Conservation (phyloP, 2,329 filamentous ascomycete genomes). For the Penicillium sp. region DNA sequence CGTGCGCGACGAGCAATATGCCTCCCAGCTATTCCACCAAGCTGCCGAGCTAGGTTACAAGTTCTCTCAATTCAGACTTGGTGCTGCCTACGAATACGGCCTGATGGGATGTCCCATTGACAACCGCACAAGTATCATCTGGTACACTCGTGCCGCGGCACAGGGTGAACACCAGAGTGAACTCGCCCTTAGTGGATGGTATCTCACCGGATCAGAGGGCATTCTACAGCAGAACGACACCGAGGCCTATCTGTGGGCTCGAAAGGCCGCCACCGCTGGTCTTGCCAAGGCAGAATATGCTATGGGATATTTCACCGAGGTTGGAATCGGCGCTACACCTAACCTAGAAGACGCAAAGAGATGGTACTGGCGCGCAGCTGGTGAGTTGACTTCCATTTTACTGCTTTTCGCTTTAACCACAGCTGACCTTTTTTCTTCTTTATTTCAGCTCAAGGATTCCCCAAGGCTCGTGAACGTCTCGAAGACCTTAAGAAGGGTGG, state of each 20-base stretch:
- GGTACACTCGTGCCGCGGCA: slow-evolving; percentile 87
- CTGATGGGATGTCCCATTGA: slow-evolving; percentile 79
- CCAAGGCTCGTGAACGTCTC: slow-evolving; percentile 85
- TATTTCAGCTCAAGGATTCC: slow-evolving; percentile 78
- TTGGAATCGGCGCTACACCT: slow-evolving; percentile 81
- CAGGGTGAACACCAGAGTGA: slow-evolving; percentile 95
- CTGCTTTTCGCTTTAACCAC: background rate
- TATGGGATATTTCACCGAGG: slow-evolving; percentile 96
- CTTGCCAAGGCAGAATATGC: slow-evolving; percentile 94
- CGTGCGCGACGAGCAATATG: slow-evolving; percentile 76
- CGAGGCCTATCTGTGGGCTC: slow-evolving; percentile 94
- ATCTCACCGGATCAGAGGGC: slow-evolving; percentile 83
- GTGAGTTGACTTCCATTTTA: slow-evolving; percentile 56
- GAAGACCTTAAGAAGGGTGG: slow-evolving; percentile 86
- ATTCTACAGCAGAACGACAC: slow-evolving; percentile 90
- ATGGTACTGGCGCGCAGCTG: slow-evolving; percentile 96
- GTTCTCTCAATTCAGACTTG: slow-evolving; percentile 87
- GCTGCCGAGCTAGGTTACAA: slow-evolving; percentile 90
- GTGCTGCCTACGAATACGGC: slow-evolving; percentile 86
- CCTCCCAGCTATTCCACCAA: slow-evolving; percentile 76
- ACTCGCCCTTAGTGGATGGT: slow-evolving; percentile 83
- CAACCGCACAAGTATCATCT: slow-evolving; percentile 79
- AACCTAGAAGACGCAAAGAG: slow-evolving; percentile 93
- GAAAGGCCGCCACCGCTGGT: slow-evolving; percentile 85
- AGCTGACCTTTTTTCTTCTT: slow-evolving; percentile 5